These are phyloP conservation scores for Elsinoe ampelina DNA, from an alignment of 2,329 filamentous ascomycete genomes.

Conservation along the genomic window DNA sequence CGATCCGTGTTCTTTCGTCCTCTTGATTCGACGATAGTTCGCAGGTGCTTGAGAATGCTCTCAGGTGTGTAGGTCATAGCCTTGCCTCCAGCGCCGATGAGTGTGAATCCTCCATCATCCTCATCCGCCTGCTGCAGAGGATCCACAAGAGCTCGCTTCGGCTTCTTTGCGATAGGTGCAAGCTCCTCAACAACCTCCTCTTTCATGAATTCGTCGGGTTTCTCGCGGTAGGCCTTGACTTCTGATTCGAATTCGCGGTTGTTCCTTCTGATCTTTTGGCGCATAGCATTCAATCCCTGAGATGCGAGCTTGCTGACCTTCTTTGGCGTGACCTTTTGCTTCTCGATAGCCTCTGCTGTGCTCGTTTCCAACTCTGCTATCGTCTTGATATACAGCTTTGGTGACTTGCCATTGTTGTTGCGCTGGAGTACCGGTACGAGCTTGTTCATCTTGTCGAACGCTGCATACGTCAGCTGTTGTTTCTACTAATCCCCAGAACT, in stretches of 20 bases:
- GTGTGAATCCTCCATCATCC: slow-evolving; percentile 80
- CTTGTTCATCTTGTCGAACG: slow-evolving; percentile 55
- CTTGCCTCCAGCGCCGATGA: slow-evolving; percentile 81
- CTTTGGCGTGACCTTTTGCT: slow-evolving; percentile 92
- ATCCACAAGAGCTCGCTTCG: slow-evolving; percentile 38
- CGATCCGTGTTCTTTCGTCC: slow-evolving; percentile 99
- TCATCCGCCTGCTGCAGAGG: slow-evolving; percentile 44
- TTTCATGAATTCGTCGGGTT: slow-evolving; percentile 82
- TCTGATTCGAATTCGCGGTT: slow-evolving; percentile 88
- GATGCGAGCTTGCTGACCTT: slow-evolving; percentile 98
- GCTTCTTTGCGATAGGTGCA: slow-evolving; percentile 43
- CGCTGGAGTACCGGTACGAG: slow-evolving; percentile 37
- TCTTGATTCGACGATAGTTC: slow-evolving; percentile 85
- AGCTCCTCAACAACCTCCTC: slow-evolving; percentile 67
- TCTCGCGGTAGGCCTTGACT: slow-evolving; percentile 75
- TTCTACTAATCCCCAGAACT: background rate
- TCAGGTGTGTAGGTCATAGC: slow-evolving; percentile 88
- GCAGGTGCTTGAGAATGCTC: slow-evolving; percentile 94
- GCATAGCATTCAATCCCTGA: slow-evolving; percentile 89
- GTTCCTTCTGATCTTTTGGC: slow-evolving; percentile 98
- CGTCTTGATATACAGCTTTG: slow-evolving; percentile 87
- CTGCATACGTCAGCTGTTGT: slow-evolving; percentile 13
- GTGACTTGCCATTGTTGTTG: slow-evolving; percentile 61
- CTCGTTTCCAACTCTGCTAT: slow-evolving; percentile 89
- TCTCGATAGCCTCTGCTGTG: slow-evolving; percentile 86